phyloP scores from a whole-genome alignment of 1,284 basidiomycete genomes.

The Cutaneotrichosporon sp. region DNA sequence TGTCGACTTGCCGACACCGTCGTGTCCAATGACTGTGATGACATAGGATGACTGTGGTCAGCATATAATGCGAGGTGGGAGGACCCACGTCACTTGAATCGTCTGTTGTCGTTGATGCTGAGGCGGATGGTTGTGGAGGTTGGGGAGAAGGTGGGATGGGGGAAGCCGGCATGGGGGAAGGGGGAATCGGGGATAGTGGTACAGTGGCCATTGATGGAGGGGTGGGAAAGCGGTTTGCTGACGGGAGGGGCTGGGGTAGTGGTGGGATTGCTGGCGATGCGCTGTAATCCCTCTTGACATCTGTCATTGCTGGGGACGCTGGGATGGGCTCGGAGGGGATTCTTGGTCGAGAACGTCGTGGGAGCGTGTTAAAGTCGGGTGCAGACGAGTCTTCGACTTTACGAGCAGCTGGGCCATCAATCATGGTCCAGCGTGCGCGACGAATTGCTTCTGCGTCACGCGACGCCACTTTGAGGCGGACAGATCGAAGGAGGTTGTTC shows the following conservation, averaged over 20 bases:
- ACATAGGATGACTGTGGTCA: conserved; percentile 29
- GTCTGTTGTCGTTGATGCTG: background rate
- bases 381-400: background rate
- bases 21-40: conserved; percentile 48
- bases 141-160: background rate
- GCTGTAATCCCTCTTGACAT: background rate
- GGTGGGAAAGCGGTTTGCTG: background rate
- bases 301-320: background rate
- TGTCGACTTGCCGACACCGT: conserved; percentile 48
- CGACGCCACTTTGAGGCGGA: conserved; percentile 34
- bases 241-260: background rate
- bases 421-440: conserved; percentile 37
- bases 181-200: background rate
- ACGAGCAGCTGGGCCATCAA: conserved; percentile 18
- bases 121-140: background rate
- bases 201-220: background rate
- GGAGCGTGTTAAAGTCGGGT: conserved; percentile 8
- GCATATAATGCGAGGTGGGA: too few species aligned
- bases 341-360: background rate
- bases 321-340: background rate
- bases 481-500: conserved; percentile 30
- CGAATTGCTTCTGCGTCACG: conserved; percentile 44
- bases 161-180: background rate
- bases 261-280: background rate
- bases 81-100: background rate